These are phyloP conservation scores for Akebia trifoliata DNA, from an alignment of 164 flowering plant species.

Conservation along the genomic window DNA sequence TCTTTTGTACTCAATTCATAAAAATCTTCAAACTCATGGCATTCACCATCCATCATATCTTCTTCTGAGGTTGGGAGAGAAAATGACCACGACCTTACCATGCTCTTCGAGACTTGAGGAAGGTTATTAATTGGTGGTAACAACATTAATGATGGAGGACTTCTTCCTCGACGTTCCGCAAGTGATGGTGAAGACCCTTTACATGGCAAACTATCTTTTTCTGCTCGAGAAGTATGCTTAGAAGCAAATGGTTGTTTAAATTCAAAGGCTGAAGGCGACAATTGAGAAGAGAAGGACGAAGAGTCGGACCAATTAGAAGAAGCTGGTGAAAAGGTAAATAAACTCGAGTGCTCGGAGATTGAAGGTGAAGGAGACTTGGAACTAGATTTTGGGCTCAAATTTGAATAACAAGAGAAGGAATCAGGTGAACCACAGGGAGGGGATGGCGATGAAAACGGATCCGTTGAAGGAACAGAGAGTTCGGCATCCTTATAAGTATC, in stretches of 20 bases:
- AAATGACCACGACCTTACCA: slow-evolving; percentile 45
- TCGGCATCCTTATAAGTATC: slow-evolving; percentile 25
- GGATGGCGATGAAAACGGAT: slow-evolving; percentile 23
- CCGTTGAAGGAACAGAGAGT: slow-evolving; percentile 12
- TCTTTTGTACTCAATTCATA: slow-evolving; percentile 17
- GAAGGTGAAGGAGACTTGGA: slow-evolving; percentile 58
- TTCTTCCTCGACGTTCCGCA: slow-evolving; percentile 69
- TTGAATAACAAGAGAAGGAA: slow-evolving; percentile 41
- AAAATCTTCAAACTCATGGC: slow-evolving; percentile 14
- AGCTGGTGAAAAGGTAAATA: slow-evolving; percentile 67
- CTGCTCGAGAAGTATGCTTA: slow-evolving; percentile 17
- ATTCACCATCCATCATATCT: slow-evolving; percentile 20
- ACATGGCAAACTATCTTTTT: slow-evolving; percentile 25
- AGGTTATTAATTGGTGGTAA: slow-evolving; percentile 36
- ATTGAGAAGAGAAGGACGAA: slow-evolving; percentile 46
- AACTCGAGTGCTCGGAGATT: slow-evolving; percentile 54
- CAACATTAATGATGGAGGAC: slow-evolving; percentile 48
- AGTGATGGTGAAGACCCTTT: slow-evolving; percentile 44
- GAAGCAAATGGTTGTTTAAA: slow-evolving; percentile 28
- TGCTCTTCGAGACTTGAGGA: slow-evolving; percentile 25
- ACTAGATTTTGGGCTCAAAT: slow-evolving; percentile 35
- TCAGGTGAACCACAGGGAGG: slow-evolving; percentile 41
- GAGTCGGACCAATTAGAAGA: slow-evolving; percentile 70
- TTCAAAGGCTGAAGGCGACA: slow-evolving; percentile 54
- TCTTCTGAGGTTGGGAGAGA: slow-evolving; percentile 32